phyloP scores from a whole-genome alignment of 306 rosid species.

The Coriaria nepalensis region DNA sequence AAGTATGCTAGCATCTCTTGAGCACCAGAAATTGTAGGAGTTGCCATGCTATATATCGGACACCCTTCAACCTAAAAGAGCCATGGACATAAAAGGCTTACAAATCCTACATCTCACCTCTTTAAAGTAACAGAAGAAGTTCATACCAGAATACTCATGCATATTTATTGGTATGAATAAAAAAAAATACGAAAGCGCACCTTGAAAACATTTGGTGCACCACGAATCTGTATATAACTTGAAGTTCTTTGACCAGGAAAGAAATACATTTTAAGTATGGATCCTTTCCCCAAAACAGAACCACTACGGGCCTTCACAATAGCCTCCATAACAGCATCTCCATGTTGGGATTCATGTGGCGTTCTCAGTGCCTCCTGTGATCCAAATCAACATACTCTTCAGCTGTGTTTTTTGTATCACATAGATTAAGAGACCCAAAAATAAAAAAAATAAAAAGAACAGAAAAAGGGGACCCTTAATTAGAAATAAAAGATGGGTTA shows the following conservation, averaged over 20 bases:
- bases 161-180: too few relatives aligned
- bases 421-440: too few relatives aligned
- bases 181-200: conserved; percentile 25
- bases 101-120: too few relatives aligned
- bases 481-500: too few relatives aligned
- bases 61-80: conserved; percentile 61
- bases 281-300: conserved; percentile 82
- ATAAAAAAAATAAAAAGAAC: too few relatives aligned
- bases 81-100: too few relatives aligned
- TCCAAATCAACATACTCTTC: conserved; percentile 20
- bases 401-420: too few relatives aligned
- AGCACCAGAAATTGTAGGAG: conserved; percentile 81
- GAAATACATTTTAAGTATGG: conserved; percentile 82
- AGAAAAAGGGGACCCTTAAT: too few relatives aligned
- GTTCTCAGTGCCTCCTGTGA: conserved; percentile 72
- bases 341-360: conserved; percentile 75
- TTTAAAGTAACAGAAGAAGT: too few relatives aligned
- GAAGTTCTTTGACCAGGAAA: conserved; percentile 91
- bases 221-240: conserved; percentile 59
- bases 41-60: conserved; percentile 88
- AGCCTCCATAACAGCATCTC: conserved; percentile 87
- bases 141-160: too few relatives aligned
- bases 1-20: conserved; percentile 66
- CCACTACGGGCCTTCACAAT: conserved; percentile 62
- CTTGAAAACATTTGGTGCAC: conserved; percentile 79